These are phyloP conservation scores for Lichtheimia ornata DNA, from an alignment of 371 early-diverging fungal species.

Conservation along the genomic window DNA sequence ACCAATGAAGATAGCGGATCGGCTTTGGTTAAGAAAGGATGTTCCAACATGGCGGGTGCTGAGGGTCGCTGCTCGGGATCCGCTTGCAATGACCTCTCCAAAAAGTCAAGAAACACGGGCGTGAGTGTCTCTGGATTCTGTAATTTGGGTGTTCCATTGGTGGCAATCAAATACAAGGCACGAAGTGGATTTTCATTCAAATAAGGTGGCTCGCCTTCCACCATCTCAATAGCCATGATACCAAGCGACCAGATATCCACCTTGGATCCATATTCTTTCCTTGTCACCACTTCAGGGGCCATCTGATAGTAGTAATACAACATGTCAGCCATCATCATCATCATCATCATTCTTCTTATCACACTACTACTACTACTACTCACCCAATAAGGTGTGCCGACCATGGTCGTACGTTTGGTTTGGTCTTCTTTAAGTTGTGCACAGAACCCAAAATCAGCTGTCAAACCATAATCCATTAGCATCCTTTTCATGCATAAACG, in stretches of 20 bases:
- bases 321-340: too few relatives aligned
- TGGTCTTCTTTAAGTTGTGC: constrained; percentile 83
- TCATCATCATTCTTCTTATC: too few relatives aligned
- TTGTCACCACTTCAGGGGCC: constrained; percentile 95
- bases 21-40: constrained; percentile 86
- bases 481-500: not conserved
- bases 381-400: constrained; percentile 91
- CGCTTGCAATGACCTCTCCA: constrained; percentile 79
- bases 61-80: constrained; percentile 82
- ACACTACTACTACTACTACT: constrained; percentile 3
- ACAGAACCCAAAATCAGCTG: constrained; percentile 96
- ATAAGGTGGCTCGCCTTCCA: constrained; percentile 96
- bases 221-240: constrained; percentile 94
- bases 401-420: constrained; percentile 88
- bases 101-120: constrained; percentile 78
- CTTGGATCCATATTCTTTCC: constrained; percentile 85
- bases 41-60: constrained; percentile 74
- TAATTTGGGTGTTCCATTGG: constrained; percentile 91
- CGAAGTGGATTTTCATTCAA: constrained; percentile 85
- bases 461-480: not conserved
- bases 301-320: constrained; percentile 46
- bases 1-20: constrained; percentile 83
- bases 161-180: constrained; percentile 93
- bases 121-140: constrained; percentile 85
- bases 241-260: constrained; percentile 99